Base-by-base conservation (phyloP, 139 green algal genomes). In the Picochlorum sp. region DNA sequence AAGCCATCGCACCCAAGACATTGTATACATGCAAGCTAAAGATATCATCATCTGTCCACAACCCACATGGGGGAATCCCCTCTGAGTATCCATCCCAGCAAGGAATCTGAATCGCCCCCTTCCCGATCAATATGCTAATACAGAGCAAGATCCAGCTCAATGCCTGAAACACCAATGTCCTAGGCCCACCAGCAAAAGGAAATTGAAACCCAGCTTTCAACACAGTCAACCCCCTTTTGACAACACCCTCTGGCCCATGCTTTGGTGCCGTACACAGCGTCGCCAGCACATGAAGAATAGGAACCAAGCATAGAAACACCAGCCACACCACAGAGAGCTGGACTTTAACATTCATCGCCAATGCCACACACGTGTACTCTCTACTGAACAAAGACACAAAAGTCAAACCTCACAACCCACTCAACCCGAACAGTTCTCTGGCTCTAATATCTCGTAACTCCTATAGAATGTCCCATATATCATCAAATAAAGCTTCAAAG, bases 91-190 rank as follows among this genome's bases (percentile, higher is more conserved):
- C 34, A 41, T 41, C 34, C 34, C 34, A 41, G 34, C 34, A 41
- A 41, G 34, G 34, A 41, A 41, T 11, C 8, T 41, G 34, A 41
- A 26, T 54, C n/a, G 47, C n/a, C n/a, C 47, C 47, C 16, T 20
- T 54, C 6, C 47, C 47, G 6, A 54, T 20, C 51, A 59, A 32
- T 15, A 32, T 0, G 16, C 21, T 38, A 37, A 13, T 56, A 26
- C 11, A 23, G 0, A 37, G 30, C 15, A 62, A 68, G 11, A 78
- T 76, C 68, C 67, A 74, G 16, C 69, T 56, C 4, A 83, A 55
- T 2, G 62, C 18, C 47, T 83, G 76, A 37, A 85, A 81, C 26
- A 83, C 79, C 20, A 79, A 55, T 24, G 78, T 77, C 16, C 76
- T 59, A 3, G 45, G 49, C 7, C 78, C 78, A 32, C 51, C 51